Base-by-base conservation (phyloP, 331 rosid genomes). In the Malus hybrid region DNA sequence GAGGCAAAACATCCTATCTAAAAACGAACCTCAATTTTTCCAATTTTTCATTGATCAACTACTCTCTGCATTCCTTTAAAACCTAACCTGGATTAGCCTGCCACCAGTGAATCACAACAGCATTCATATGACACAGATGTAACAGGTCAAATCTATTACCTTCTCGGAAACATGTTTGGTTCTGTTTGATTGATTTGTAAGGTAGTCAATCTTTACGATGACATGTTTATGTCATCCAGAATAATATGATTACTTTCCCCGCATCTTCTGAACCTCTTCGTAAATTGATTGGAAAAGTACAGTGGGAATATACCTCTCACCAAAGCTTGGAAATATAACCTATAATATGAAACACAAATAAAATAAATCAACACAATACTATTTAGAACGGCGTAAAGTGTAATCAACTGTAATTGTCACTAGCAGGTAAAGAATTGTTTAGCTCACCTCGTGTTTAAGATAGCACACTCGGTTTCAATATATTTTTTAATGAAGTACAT, bases 311-410 rank as follows among this genome's bases (percentile, higher is more conserved):
- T 91, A 94, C 83, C 99, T 85, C 88, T 94, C 99, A 46, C 99
- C 97, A 65, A 88, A 91, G 84, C 97, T 94, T 22, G 99, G 97
- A 80, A 94, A 94, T 29, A 92, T 74, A 81, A 94, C 99, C 97
- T 94, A 72, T 31, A 68, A 76, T 7, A 27, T 63, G 72, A 72
- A 67, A 2, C 10, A 6, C 20, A 52, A 7, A 52, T 16, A 52
- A 52, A 16, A 52, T 16, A 31, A 65, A 34, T 32, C 16, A 33
- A 64, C 10, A 48, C 11, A n/a, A 32, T 13, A 18, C 62, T 12
- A 19, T 63, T 44, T 9, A 15, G 22, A 74, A 39, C 28, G 31
- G 20, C 12, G n/a, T 1, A 20, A 55, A 65, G 13, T 33, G 33
- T 39, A n/a, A 19, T 52, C 57, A 52, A 52, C 57, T 16, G 57